These are phyloP conservation scores for Juncus inflexus DNA, from an alignment of 176 grass and related monocot species.

Conservation along the genomic window DNA sequence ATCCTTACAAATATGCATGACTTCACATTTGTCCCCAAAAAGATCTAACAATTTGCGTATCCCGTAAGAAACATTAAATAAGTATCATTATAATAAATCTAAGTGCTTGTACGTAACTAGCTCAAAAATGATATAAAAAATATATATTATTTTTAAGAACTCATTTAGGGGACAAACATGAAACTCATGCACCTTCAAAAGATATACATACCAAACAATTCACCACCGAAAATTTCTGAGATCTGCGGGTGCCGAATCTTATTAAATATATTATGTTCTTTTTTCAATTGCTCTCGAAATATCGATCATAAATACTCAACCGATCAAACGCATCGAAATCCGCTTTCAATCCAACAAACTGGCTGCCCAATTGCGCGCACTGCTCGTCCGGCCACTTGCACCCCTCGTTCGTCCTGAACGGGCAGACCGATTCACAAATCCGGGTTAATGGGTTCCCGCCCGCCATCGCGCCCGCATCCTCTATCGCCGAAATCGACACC, in stretches of 20 bases:
- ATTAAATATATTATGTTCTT: neutral
- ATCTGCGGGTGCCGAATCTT: conserved; percentile 12
- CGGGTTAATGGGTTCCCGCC: conserved; percentile 35
- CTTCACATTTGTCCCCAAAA: conserved; percentile 15
- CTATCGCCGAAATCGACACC: conserved; percentile 74
- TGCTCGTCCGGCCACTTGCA: conserved; percentile 86
- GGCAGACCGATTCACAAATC: conserved; percentile 71
- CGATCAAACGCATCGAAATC: conserved; percentile 95
- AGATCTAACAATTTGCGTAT: neutral
- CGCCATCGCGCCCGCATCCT: conserved; percentile 48
- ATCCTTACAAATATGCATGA: conserved; percentile 1
- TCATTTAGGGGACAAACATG: conserved; percentile 11
- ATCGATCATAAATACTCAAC: conserved; percentile 67
- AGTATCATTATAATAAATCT: neutral
- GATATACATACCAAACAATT: conserved; percentile 9
- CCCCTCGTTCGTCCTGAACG: conserved; percentile 64
- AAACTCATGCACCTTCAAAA: neutral
- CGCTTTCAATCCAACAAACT: conserved; percentile 90
- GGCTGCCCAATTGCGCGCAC: conserved; percentile 80
- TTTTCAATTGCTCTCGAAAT: conserved; percentile 66
- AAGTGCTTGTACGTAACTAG: conserved; percentile 15
- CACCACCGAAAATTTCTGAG: conserved; percentile 4
- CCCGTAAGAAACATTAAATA: neutral
- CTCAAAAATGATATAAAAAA: conserved; percentile 2
- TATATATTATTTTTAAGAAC: neutral